These are phyloP conservation scores for Chondrus crispus DNA, from an alignment of 23 red algal species.

Conservation along the genomic window DNA sequence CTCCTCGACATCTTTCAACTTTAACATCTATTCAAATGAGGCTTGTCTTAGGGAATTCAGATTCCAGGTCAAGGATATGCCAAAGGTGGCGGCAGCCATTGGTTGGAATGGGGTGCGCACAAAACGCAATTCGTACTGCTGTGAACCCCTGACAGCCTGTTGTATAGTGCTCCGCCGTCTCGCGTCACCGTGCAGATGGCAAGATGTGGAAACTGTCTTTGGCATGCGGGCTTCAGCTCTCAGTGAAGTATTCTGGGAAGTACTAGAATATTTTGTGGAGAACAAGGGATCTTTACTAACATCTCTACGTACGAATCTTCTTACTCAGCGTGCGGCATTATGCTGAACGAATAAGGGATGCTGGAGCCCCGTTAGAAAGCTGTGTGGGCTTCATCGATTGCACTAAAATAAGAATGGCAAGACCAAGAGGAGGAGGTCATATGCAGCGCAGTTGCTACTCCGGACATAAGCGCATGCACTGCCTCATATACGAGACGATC, in stretches of 20 bases:
- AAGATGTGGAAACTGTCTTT: not conserved
- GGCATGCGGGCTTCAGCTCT: not conserved
- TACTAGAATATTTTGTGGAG: not conserved
- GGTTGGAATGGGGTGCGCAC: not conserved
- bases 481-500: not conserved
- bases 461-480: not conserved
- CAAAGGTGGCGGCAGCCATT: not conserved
- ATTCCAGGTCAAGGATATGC: not conserved
- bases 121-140: not conserved
- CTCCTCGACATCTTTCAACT: not conserved
- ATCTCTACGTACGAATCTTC: not conserved
- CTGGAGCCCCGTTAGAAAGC: not conserved
- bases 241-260: not conserved
- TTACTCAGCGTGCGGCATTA: not conserved
- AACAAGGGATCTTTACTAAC: not conserved
- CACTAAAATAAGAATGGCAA: not conserved
- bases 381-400: constrained; percentile 13
- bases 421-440: not conserved
- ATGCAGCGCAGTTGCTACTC: not conserved
- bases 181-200: not conserved
- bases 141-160: not conserved
- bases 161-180: not conserved
- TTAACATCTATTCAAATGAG: not conserved
- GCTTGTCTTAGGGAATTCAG: not conserved
- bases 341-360: not conserved